A percentile compares a stretch with the other conserved stretches of the same genome.
These are phyloP conservation scores for Microcera coccophila DNA, from an alignment of 2,329 filamentous ascomycete genomes.

Conservation along the genomic window DNA sequence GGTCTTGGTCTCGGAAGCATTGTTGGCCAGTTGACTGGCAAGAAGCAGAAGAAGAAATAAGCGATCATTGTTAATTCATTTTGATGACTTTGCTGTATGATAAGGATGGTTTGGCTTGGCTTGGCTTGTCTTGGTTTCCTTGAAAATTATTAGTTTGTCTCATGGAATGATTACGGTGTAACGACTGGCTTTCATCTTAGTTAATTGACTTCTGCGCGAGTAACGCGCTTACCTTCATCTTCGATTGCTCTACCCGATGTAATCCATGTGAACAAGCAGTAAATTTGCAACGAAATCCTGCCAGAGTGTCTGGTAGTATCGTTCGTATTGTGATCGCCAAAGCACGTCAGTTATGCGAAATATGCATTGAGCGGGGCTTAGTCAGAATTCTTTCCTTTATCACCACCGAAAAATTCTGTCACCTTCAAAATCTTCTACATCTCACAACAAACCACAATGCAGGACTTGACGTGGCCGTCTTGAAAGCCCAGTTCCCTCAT, in stretches of 20 bases:
- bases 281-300: too few relatives aligned
- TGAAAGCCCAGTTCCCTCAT: constrained; percentile 9
- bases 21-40: constrained; percentile 41
- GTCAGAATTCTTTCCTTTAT: constrained; percentile 19
- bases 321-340: background rate
- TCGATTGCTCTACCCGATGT: too few relatives aligned
- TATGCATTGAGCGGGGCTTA: constrained; percentile 9
- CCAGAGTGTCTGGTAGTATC: background rate
- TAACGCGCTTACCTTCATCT: too few relatives aligned
- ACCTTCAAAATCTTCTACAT: background rate
- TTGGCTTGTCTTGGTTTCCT: background rate
- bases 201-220: too few relatives aligned
- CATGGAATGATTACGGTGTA: too few relatives aligned
- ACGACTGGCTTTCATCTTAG: too few relatives aligned
- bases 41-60: constrained; percentile 37
- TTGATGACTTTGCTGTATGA: constrained; percentile 4
- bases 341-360: background rate
- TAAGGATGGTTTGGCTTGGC: background rate
- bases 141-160: background rate
- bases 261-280: too few relatives aligned
- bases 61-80: too few relatives aligned
- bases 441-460: constrained; percentile 17
- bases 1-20: constrained; percentile 62
- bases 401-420: background rate
- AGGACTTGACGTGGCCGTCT: constrained; percentile 13